These are phyloP conservation scores for Jacaranda mimosifolia DNA, from an alignment of 257 asterid genomes.

Conservation along the genomic window DNA sequence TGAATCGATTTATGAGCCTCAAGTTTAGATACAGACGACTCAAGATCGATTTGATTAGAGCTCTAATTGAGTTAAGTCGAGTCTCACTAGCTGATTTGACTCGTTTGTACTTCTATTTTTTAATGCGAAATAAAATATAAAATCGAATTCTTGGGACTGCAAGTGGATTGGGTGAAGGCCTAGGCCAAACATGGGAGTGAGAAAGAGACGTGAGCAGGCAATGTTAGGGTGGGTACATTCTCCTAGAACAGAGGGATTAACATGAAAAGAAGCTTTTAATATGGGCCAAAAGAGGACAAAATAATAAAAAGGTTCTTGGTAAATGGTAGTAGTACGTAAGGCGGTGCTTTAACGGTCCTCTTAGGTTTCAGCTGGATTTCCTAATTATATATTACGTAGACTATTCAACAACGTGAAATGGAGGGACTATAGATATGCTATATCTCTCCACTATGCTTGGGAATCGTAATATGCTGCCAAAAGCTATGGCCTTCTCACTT, in stretches of 20 bases:
- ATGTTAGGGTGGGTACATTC: slow-evolving; percentile 29
- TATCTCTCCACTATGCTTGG: slow-evolving; percentile 57
- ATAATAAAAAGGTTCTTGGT: background rate
- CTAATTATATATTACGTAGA: background rate
- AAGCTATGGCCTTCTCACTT: slow-evolving; percentile 46
- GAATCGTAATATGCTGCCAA: slow-evolving; percentile 52
- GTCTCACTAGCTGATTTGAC: too few species aligned
- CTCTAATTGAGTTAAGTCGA: too few species aligned
- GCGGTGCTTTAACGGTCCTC: slow-evolving; percentile 52
- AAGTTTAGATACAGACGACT: too few species aligned
- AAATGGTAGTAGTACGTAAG: slow-evolving; percentile 15
- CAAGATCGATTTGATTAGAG: too few species aligned
- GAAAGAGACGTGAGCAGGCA: slow-evolving; percentile 5
- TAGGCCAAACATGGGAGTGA: background rate
- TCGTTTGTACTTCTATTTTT: too few species aligned
- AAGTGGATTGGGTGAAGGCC: background rate
- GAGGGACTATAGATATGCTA: too few species aligned
- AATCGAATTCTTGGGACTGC: background rate
- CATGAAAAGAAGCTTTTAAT: background rate
- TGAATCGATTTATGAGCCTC: too few species aligned
- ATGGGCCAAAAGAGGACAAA: slow-evolving; percentile 12
- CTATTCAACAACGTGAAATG: background rate
- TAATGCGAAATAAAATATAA: too few species aligned
- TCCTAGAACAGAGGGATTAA: slow-evolving; percentile 36
- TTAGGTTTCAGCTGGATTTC: slow-evolving; percentile 36